phyloP scores from a whole-genome alignment of 805 yeast genomes.

The Candida chauliodis region DNA sequence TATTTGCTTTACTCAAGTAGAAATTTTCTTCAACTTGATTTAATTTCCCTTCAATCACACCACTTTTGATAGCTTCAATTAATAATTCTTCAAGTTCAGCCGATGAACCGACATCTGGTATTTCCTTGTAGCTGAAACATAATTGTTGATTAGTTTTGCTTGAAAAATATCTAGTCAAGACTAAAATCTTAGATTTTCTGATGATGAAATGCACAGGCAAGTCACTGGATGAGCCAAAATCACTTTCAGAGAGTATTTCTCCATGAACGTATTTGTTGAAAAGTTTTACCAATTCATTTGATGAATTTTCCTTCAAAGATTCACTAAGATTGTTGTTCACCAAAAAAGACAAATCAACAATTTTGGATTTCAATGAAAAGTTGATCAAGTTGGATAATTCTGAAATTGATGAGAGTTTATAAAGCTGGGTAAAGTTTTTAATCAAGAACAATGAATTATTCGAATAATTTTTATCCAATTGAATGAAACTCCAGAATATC shows the following conservation, averaged over 20 bases:
- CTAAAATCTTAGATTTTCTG: constrained; percentile 37
- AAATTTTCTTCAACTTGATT: constrained; percentile 41
- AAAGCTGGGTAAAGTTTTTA: constrained; percentile 29
- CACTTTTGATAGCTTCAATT: constrained; percentile 41
- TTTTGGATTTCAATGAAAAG: constrained; percentile 35
- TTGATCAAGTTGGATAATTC: constrained; percentile 30
- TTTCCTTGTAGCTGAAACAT: constrained; percentile 33
- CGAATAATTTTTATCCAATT: constrained; percentile 30
- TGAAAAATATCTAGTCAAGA: constrained; percentile 35
- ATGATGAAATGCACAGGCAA: constrained; percentile 22
- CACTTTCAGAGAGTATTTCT: constrained; percentile 20
- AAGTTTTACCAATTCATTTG: constrained; percentile 23
- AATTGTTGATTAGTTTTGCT: constrained; percentile 17
- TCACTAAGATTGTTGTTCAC: constrained; percentile 38
- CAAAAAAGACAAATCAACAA: constrained; percentile 39
- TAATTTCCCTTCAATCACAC: constrained; percentile 43
- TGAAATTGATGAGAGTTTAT: constrained; percentile 16
- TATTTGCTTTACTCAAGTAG: constrained; percentile 37
- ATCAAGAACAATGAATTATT: constrained; percentile 31
- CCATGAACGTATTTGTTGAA: constrained; percentile 36
- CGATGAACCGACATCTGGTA: constrained; percentile 27
- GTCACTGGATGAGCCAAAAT: constrained; percentile 14
- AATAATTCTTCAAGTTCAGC: constrained; percentile 37
- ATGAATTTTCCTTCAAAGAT: constrained; percentile 24
- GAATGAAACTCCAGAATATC: constrained; percentile 36